Conservation (phyloP, 2,329 filamentous ascomycete genomes). For the Alternaria dauci region DNA sequence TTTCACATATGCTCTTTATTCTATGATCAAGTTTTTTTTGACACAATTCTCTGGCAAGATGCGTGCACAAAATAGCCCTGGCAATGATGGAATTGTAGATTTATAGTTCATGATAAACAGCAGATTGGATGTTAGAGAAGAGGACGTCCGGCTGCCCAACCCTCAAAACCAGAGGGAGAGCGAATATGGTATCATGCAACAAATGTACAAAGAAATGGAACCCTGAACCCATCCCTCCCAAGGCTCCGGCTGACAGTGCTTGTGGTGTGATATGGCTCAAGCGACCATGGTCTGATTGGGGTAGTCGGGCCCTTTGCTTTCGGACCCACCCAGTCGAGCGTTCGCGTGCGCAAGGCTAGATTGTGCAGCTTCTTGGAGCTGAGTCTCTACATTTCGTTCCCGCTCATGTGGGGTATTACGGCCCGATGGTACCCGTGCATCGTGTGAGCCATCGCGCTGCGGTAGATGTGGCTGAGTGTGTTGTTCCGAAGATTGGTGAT, state of each 20-base stretch:
- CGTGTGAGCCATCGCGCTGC: conserved; percentile 24
- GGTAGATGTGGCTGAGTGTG: conserved; percentile 6
- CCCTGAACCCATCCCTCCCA: neutral
- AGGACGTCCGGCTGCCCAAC: neutral
- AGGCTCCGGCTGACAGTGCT: neutral
- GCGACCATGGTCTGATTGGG: conserved; percentile 38
- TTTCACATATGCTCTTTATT: neutral
- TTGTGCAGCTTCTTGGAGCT: conserved; percentile 48
- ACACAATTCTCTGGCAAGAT: neutral
- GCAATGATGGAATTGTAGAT: neutral
- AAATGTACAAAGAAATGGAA: conserved; percentile 6
- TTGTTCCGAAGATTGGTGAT: conserved; percentile 9
- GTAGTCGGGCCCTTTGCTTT: conserved; percentile 31
- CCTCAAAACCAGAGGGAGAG: neutral
- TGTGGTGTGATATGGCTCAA: conserved; percentile 10
- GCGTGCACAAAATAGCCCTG: neutral
- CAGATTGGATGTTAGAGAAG: neutral
- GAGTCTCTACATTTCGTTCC: conserved; percentile 36
- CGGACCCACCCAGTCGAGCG: conserved; percentile 23
- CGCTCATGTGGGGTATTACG: conserved; percentile 37
- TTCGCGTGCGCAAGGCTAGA: conserved; percentile 43
- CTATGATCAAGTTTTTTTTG: neutral
- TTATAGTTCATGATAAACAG: neutral
- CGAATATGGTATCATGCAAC: conserved; percentile 9
- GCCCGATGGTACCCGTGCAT: conserved; percentile 24